These are phyloP conservation scores for Fusarium sp. DNA, from an alignment of 2,329 filamentous ascomycete species.

Conservation along the genomic window DNA sequence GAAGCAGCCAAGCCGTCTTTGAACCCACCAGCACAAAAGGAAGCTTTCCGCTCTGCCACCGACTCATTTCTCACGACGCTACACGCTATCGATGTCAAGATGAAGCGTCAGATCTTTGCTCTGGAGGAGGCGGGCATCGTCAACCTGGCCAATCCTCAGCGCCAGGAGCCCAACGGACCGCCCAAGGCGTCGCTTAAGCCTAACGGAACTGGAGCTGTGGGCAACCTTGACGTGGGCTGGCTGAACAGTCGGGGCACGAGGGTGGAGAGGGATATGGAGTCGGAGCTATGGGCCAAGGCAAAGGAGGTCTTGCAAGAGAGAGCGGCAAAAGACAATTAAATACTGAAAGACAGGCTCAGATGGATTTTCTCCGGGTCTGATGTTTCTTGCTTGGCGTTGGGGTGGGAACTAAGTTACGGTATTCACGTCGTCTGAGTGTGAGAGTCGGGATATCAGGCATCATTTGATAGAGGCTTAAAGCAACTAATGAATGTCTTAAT, in stretches of 20 bases:
- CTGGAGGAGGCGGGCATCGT: slow-evolving; percentile 86
- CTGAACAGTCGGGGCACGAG: slow-evolving; percentile 87
- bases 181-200: slow-evolving; percentile 63
- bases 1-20: slow-evolving; percentile 44
- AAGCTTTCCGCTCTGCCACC: slow-evolving; percentile 69
- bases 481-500: background rate
- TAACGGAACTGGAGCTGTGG: slow-evolving; percentile 67
- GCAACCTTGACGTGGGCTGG: slow-evolving; percentile 84
- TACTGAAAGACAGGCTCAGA: background rate
- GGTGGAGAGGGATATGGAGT: slow-evolving; percentile 85
- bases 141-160: slow-evolving; percentile 55
- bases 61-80: slow-evolving; percentile 79
- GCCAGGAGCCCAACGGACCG: slow-evolving; percentile 49
- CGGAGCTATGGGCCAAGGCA: slow-evolving; percentile 75
- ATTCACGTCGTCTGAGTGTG: background rate
- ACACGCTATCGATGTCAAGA: slow-evolving; percentile 78
- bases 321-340: slow-evolving; percentile 31
- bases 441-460: background rate
- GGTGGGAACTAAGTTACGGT: background rate
- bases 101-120: slow-evolving; percentile 76
- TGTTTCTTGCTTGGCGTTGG: slow-evolving; percentile 1
- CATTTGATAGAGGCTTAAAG: background rate
- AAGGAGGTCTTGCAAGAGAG: slow-evolving; percentile 53
- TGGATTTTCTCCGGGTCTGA: background rate
- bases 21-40: slow-evolving; percentile 64